Base-by-base conservation (phyloP, 106 monocot species). In the Allium sativum region DNA sequence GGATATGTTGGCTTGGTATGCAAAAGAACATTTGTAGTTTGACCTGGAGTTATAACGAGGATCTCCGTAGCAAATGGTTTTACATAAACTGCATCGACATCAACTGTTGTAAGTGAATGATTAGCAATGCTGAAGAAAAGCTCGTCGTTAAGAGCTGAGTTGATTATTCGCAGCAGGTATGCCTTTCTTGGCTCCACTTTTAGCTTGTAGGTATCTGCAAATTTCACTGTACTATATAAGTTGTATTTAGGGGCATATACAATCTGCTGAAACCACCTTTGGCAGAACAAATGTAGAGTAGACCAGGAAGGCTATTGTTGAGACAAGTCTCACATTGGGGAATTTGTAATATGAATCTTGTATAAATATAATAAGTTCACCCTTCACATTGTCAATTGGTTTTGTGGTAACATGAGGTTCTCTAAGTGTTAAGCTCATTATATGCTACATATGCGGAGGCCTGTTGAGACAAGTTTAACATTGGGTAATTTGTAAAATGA, bases 71-170 rank as follows among this genome's bases (percentile, higher is more conserved):
- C 44, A 66, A 84, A 69, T 8, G 83, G 79, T 54, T 84, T 84
- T 19, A 79, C 69, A 50, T 84, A 84, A 66, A 45, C 64, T 44
- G 69, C 83, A 42, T 84, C 83, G 10, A 69, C 69, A 31, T 84
- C 79, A n/a, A 79, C 83, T 19, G 72, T 53, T 19, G 75, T 84
- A 21, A 84, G 58, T 17, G 69, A 52, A 44, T 84, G 83, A 69
- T 84, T 84, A 44, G 79, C 83, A 62, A 84, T 76, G 65, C 72
- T 52, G 83, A 84, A 84, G 75, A 84, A 84, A 65, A 79, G 79
- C 60, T 83, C 83, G 21, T 74, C 72, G n/a, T 83, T 83, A 68
- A 83, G 83, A 44, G 78, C 83, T 40, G 75, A 72, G 68, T 83
- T 83, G 79, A 78, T 76, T 9, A 83, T 48, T 5, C 83, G 68